Evolutionary conservation across 768 basidiomycete genomes (phyloP).

Genomic region (Boletus bicolor): DNA sequence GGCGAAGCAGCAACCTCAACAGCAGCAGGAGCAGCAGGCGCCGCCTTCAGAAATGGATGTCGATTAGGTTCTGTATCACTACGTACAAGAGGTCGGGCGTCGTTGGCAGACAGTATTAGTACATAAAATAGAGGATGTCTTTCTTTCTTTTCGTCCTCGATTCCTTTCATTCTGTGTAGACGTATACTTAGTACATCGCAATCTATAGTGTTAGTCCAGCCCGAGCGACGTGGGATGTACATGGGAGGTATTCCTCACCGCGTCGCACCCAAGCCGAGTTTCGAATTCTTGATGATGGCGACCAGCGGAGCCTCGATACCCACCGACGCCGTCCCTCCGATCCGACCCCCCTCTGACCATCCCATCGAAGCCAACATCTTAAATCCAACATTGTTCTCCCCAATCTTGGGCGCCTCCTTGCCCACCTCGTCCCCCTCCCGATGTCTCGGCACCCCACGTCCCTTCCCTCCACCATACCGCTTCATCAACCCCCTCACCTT

Average conservation of each 20-base stretch:
- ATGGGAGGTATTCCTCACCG: conserved; percentile 1
- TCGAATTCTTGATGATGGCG: conserved; percentile 84
- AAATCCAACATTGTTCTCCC: conserved; percentile 79
- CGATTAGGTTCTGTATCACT: conserved; percentile 46
- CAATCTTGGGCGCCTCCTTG: conserved; percentile 82
- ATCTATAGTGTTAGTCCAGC: conserved; percentile 2
- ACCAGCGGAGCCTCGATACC: conserved; percentile 76
- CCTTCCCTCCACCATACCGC: conserved; percentile 24
- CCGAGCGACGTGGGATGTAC: no score
- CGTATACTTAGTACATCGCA: conserved; percentile 14
- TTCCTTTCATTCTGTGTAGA: not conserved
- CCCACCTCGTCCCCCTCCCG: conserved; percentile 88
- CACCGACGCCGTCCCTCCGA: conserved; percentile 54
- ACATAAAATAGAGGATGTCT: not conserved
- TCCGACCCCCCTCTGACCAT: conserved; percentile 78
- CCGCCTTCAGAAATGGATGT: conserved; percentile 84
- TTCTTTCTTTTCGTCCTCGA: not conserved
- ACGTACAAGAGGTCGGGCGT: not conserved
- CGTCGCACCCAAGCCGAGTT: conserved; percentile 75
- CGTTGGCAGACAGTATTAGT: not conserved
- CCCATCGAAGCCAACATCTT: conserved; percentile 87
- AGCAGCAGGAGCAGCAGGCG: conserved; percentile 33
- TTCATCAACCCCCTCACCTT: conserved; percentile 51
- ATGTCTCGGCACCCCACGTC: conserved; percentile 45
- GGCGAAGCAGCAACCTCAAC: conserved; percentile 29